These are phyloP conservation scores for Didymella keratinophila DNA, from an alignment of 2,329 filamentous ascomycete species.

Conservation along the genomic window DNA sequence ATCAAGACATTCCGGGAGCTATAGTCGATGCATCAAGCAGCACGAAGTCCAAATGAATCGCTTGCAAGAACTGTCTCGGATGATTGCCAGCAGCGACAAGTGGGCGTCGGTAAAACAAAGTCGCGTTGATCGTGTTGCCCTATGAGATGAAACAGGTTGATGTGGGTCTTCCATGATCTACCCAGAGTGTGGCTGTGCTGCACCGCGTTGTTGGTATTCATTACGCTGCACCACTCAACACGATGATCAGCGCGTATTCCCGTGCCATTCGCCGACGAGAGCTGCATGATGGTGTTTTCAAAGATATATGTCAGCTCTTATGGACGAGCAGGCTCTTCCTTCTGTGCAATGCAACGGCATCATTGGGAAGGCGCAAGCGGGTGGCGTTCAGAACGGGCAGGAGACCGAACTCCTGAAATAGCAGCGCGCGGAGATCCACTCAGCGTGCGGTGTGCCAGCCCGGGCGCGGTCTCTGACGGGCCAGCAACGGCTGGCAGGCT, in stretches of 20 bases:
- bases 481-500: slow-evolving; percentile 3
- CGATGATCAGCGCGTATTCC: not conserved
- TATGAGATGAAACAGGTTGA: slow-evolving; percentile 8
- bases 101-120: slow-evolving; percentile 7
- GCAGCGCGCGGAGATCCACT: slow-evolving; percentile 7
- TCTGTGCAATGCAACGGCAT: not conserved
- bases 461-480: slow-evolving; percentile 1
- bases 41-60: not conserved
- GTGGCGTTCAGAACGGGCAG: slow-evolving; percentile 8
- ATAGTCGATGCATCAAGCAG: not conserved
- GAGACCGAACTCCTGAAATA: slow-evolving; percentile 6
- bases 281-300: slow-evolving; percentile 2
- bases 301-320: not conserved
- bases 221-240: slow-evolving; percentile 4
- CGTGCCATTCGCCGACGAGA: not conserved
- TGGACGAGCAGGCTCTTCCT: not conserved
- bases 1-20: not conserved
- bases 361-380: not conserved
- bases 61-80: not conserved
- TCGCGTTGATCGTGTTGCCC: slow-evolving; percentile 10
- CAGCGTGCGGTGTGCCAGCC: slow-evolving; percentile 2
- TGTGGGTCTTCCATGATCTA: not conserved
- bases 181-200: slow-evolving; percentile 13
- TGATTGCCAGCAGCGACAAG: not conserved
- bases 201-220: not conserved